Evolutionary conservation across 768 basidiomycete genomes (phyloP), one percentile per base, ranked within the genome.

Genomic region (Boletus eberwhitei): DNA sequence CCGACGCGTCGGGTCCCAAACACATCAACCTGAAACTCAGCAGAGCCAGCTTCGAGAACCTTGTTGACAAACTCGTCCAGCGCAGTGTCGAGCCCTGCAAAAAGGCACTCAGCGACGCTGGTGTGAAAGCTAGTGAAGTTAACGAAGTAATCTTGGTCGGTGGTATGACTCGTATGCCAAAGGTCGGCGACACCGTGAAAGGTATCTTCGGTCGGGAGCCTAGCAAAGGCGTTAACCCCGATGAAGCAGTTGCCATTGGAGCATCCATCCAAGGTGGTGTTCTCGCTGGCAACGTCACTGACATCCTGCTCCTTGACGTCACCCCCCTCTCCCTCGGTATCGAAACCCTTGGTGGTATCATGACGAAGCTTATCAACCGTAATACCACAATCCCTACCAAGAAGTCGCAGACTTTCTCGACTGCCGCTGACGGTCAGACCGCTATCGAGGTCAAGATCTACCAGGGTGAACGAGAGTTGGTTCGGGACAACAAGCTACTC

Each of bases 361-460:
- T 99, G 93, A 98, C 96, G 61, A 96, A 98, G 75, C 84, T 99
- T 41, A 99, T 99, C 75, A 88, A 81, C 68, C 89, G 97, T 55
- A 99, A 99, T 79, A 99, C 97, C 12, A 98, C 97, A 54, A 98
- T 98, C 74, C 97, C 97, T 5, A 98, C 96, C 63, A 99, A 99
- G 83, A 99, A 99, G 83, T 94, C 93, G 0, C 96, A 98, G 73
- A 90, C 88, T 41, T 98, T 99, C 83, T 98, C 96, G 5, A 99
- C 97, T 16, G 96, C 97, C 38, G 96, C 96, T 37, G 97, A 99
- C 58, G 96, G 97, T 49, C 97, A 99, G 75, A 96, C 90, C n/a
- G 95, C 96, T 36, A 98, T 99, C 61, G 95, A 98, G 73, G 96
- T 99, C 73, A 98, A 98, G 85, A 94, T 99, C 64, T 99, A 85